Conservation (phyloP, 225 moss, liverwort and hornwort genomes). For the Sphagnum contortum region DNA sequence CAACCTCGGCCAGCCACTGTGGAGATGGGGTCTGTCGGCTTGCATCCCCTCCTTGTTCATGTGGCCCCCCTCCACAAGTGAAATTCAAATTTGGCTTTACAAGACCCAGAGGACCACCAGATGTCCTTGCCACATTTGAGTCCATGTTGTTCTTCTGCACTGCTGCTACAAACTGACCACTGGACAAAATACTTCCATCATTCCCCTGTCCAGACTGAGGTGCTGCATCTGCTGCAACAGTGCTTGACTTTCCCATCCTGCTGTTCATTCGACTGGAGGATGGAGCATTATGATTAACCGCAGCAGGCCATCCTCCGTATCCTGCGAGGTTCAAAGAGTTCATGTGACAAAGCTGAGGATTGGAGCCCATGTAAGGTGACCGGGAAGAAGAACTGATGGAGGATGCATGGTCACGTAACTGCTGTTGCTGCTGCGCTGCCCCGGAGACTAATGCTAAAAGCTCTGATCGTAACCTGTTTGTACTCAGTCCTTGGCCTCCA, state of each 20-base stretch:
- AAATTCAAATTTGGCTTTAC: slow-evolving; percentile 46
- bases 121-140: slow-evolving; percentile 37
- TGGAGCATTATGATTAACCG: slow-evolving; percentile 15
- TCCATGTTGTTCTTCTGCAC: slow-evolving; percentile 25
- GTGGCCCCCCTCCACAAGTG: slow-evolving; percentile 14
- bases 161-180: slow-evolving; percentile 33
- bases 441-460: slow-evolving; percentile 69
- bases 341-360: slow-evolving; percentile 48
- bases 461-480: slow-evolving; percentile 64
- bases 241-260: slow-evolving; percentile 15
- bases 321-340: slow-evolving; percentile 34
- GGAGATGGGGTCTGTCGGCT: slow-evolving; percentile 46
- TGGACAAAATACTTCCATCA: slow-evolving; percentile 51
- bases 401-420: slow-evolving; percentile 37
- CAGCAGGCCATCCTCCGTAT: slow-evolving; percentile 46
- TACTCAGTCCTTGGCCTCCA: slow-evolving; percentile 46
- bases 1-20: slow-evolving; percentile 61
- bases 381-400: slow-evolving; percentile 21
- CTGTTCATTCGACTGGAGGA: slow-evolving; percentile 16
- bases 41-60: slow-evolving; percentile 32
- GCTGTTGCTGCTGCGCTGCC: slow-evolving; percentile 52
- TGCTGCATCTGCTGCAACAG: slow-evolving; percentile 27
- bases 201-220: slow-evolving; percentile 33
- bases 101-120: slow-evolving; percentile 25
- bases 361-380: slow-evolving; percentile 36